Conservation (phyloP, 2,329 filamentous ascomycete genomes). For the Ophiocordyceps camponoti-rufipedis region DNA sequence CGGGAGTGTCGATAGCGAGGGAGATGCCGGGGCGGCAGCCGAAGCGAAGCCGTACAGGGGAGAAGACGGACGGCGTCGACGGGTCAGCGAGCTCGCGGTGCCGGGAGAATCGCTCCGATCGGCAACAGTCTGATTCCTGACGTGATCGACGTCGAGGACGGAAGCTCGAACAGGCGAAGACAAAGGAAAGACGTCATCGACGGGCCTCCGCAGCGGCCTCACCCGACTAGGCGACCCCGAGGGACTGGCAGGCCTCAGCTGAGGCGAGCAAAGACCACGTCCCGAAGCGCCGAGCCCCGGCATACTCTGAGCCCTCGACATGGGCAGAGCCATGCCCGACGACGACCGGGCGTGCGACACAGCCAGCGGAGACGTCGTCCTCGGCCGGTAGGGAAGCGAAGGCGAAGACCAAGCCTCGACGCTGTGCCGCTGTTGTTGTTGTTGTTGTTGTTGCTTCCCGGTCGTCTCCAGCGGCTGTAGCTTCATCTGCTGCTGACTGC, state of each 20-base stretch:
- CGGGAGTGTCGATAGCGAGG: slow-evolving; percentile 13
- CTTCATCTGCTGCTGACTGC: slow-evolving; percentile 6
- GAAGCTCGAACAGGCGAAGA: slow-evolving; percentile 33
- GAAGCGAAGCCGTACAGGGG: slow-evolving; percentile 29
- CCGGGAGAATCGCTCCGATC: slow-evolving; percentile 14
- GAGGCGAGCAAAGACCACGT: slow-evolving; percentile 35
- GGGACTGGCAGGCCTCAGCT: slow-evolving; percentile 35
- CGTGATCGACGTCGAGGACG: slow-evolving; percentile 31
- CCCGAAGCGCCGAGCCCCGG: slow-evolving; percentile 42
- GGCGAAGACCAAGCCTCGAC: slow-evolving; percentile 20
- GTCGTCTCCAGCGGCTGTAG: too few relatives aligned
- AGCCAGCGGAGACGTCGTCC: slow-evolving; percentile 43
- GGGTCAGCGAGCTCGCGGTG: slow-evolving; percentile 15
- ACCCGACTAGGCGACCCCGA: slow-evolving; percentile 32
- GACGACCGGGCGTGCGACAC: slow-evolving; percentile 36
- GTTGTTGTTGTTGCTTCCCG: too few relatives aligned
- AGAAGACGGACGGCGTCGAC: slow-evolving; percentile 34
- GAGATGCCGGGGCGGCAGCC: slow-evolving; percentile 17
- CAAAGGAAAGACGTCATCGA: slow-evolving; percentile 41
- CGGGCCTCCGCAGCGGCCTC: slow-evolving; percentile 34
- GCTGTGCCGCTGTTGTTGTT: slow-evolving; percentile 11
- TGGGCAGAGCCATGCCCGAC: slow-evolving; percentile 30
- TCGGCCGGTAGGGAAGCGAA: slow-evolving; percentile 38
- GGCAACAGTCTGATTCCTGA: slow-evolving; percentile 6
- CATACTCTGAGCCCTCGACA: slow-evolving; percentile 46